phyloP scores from a whole-genome alignment of 345 rosid genomes.

The Lagerstroemia speciosa region DNA sequence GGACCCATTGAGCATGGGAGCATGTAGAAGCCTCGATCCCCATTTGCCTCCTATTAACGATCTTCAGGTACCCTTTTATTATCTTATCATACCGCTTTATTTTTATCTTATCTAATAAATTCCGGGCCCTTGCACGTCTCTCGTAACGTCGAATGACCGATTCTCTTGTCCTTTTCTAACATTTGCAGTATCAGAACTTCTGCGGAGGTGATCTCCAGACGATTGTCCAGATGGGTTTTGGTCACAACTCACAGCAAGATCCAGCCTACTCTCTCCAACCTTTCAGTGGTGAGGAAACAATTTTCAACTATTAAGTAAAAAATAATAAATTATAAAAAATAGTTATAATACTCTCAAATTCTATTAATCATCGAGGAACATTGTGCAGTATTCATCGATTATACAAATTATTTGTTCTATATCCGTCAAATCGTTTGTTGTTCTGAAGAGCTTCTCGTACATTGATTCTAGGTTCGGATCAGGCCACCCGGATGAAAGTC shows the following conservation, averaged over 20 bases:
- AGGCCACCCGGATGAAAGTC: conserved; percentile 42
- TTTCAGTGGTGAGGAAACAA: conserved; percentile 23
- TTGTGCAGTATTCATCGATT: neutral
- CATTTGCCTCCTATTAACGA: conserved; percentile 38
- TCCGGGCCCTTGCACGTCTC: neutral
- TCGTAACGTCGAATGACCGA: too few relatives aligned
- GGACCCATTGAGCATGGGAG: conserved; percentile 33
- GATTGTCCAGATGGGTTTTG: conserved; percentile 70
- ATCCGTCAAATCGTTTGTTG: neutral
- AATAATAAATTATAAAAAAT: neutral
- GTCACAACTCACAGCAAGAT: conserved; percentile 31
- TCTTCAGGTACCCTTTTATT: conserved; percentile 40
- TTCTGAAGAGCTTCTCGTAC: neutral
- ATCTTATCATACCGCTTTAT: conserved; percentile 14
- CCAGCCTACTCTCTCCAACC: conserved; percentile 17
- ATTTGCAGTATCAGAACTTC: conserved; percentile 39
- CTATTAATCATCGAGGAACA: neutral
- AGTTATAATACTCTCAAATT: too few relatives aligned
- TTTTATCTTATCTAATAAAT: neutral
- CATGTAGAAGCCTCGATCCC: conserved; percentile 27
- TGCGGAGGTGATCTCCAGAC: conserved; percentile 68
- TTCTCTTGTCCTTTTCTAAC: too few relatives aligned
- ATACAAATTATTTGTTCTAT: too few relatives aligned
- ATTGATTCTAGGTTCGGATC: conserved; percentile 34
- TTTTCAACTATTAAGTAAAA: too few relatives aligned